These are phyloP conservation scores for Citrus reticulata DNA, from an alignment of 345 rosid species.

Conservation along the genomic window DNA sequence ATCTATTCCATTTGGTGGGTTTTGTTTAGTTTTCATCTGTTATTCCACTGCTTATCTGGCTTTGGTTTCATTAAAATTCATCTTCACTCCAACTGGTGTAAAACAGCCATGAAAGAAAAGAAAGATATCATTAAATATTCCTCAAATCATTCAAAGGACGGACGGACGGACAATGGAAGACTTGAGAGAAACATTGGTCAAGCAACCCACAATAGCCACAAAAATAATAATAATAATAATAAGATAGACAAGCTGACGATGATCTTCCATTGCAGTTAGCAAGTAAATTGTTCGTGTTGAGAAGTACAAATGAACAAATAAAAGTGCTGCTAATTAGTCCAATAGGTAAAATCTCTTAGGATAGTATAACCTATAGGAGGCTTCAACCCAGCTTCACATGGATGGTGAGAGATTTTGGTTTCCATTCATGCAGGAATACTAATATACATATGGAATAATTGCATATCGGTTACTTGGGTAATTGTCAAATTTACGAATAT, in stretches of 20 bases:
- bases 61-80: background rate
- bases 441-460: slow-evolving; percentile 49
- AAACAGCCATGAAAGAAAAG: background rate
- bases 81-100: background rate
- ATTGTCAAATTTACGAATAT: slow-evolving; percentile 51
- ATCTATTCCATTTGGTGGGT: background rate
- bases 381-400: background rate
- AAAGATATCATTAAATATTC: too few relatives aligned
- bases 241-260: background rate
- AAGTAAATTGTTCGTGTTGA: background rate
- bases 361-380: background rate
- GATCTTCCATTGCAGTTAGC: background rate
- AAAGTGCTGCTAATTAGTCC: background rate
- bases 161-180: too few relatives aligned
- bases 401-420: too few relatives aligned
- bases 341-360: background rate
- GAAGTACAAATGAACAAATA: background rate
- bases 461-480: slow-evolving; percentile 54
- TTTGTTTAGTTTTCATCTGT: background rate
- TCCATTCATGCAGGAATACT: background rate
- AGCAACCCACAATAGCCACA: background rate
- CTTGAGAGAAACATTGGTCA: background rate
- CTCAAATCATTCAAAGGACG: too few relatives aligned
- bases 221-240: too few relatives aligned
- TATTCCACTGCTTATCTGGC: background rate